Conservation (phyloP, 2,329 filamentous ascomycete genomes). For the Neofusicoccum laricinum region DNA sequence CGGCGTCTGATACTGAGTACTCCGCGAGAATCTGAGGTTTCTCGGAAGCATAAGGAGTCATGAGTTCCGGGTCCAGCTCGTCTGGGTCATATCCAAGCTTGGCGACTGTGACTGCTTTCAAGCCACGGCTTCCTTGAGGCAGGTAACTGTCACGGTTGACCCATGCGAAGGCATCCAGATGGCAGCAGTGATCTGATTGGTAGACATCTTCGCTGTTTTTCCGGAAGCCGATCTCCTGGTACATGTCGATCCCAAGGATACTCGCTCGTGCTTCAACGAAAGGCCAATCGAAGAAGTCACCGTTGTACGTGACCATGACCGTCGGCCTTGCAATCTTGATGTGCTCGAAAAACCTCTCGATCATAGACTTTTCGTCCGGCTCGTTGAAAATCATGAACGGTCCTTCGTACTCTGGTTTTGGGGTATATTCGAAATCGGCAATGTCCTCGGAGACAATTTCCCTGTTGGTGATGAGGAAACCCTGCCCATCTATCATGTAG, state of each 20-base stretch:
- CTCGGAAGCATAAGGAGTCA: constrained; percentile 85
- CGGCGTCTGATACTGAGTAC: constrained; percentile 98
- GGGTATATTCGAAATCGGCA: constrained; percentile 95
- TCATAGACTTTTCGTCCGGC: constrained; percentile 79
- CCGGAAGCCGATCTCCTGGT: constrained; percentile 93
- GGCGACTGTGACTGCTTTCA: constrained; percentile 96
- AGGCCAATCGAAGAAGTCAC: constrained; percentile 99
- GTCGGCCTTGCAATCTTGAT: constrained; percentile 93
- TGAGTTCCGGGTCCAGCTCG: constrained; percentile 93
- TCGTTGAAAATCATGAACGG: constrained; percentile 99
- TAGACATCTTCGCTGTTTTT: constrained; percentile 96
- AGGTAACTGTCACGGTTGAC: constrained; percentile 98
- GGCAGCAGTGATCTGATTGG: constrained; percentile 91
- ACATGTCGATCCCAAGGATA: constrained; percentile 97
- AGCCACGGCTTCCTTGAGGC: constrained; percentile 91
- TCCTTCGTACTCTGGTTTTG: constrained; percentile 91
- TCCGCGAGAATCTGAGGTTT: constrained; percentile 91
- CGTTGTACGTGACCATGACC: constrained; percentile 99
- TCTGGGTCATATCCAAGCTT: constrained; percentile 98
- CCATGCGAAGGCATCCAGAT: constrained; percentile 99
- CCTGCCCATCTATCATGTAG: constrained; percentile 99
- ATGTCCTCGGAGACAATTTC: constrained; percentile 98
- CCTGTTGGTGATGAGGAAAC: constrained; percentile 95
- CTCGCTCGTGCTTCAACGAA: constrained; percentile 93
- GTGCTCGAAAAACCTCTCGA: constrained; percentile 92